Evolutionary conservation across 345 rosid genomes (phyloP).

Genomic region (Lepidium sativum): DNA sequence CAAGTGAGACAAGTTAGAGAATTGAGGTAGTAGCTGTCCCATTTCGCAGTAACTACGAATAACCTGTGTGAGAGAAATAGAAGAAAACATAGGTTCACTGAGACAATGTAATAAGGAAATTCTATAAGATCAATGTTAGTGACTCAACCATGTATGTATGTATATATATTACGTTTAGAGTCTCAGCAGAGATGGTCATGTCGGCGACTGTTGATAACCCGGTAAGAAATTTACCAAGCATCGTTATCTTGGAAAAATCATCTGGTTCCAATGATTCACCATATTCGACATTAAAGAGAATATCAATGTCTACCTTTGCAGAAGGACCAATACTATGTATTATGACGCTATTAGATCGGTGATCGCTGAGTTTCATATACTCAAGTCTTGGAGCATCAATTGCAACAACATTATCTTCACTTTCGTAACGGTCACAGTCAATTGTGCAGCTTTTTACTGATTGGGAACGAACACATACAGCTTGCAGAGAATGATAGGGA

Average conservation of each 20-base stretch:
- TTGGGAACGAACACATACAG: conserved; percentile 10
- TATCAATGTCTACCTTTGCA: conserved; percentile 13
- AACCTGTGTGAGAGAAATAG: neutral
- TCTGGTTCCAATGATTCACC: neutral
- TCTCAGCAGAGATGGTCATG: conserved; percentile 2
- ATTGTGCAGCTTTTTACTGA: conserved; percentile 2
- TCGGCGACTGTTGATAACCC: conserved; percentile 4
- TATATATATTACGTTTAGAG: neutral
- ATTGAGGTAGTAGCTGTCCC: neutral
- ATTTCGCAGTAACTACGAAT: neutral
- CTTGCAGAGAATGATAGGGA: conserved; percentile 3
- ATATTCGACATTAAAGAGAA: conserved; percentile 9
- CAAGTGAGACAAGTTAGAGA: conserved; percentile 14
- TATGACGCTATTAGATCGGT: conserved; percentile 5
- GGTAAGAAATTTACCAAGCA: conserved; percentile 5
- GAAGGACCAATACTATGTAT: conserved; percentile 10
- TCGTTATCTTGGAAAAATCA: conserved; percentile 1
- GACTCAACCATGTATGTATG: neutral
- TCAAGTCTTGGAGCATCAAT: conserved; percentile 24
- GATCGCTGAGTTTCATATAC: conserved; percentile 8
- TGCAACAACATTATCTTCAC: neutral
- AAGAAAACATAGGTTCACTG: neutral
- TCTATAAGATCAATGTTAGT: neutral
- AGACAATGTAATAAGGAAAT: neutral
- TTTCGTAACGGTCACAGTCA: neutral